Base-by-base conservation (phyloP, 345 rosid species). In the Dovyalis caffra region DNA sequence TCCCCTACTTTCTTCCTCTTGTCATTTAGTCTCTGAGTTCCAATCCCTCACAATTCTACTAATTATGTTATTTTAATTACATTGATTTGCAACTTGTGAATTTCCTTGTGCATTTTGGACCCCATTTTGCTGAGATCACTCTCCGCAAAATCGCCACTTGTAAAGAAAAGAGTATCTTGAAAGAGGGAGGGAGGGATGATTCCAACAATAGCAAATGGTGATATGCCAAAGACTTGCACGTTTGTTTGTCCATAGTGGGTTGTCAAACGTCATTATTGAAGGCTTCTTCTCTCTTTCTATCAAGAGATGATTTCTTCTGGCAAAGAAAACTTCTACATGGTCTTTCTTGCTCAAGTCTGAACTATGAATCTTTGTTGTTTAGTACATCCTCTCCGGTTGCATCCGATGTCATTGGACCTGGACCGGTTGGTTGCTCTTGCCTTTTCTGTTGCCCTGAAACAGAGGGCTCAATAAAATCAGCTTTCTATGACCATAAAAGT, bases 51-150 rank as follows among this genome's bases (percentile, higher is more conserved):
- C 45, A 64, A 51, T 29, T 65, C 16, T 4, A 23, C 66, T 12
- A 15, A 43, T 49, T 32, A 60, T 60, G 28, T 35, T 64, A 35
- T 71, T 37, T 31, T 60, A n/a, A 18, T 32, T 10, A 6, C 20
- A n/a, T 66, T 45, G 25, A 21, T 33, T 26, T 57, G 23, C 76
- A 69, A 68, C 49, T 43, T 51, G 35, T 38, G 21, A 10, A 51
- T 25, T 65, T 67, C 8, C 28, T 35, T 58, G 29, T 64, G 69
- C 38, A 35, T 28, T 60, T 58, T 64, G 47, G 65, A 49, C 72
- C 72, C 33, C 77, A 56, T 43, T 40, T 28, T 26, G 81, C 73
- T 78, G 79, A 81, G 75, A 61, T 74, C 78, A 81, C 57, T 35
- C 45, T 65, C 76, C 74, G 26, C 76, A 57, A 43, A 29, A 20